Base-by-base conservation (phyloP, 2,329 filamentous ascomycete species). In the Periglandula ipomoeae region DNA sequence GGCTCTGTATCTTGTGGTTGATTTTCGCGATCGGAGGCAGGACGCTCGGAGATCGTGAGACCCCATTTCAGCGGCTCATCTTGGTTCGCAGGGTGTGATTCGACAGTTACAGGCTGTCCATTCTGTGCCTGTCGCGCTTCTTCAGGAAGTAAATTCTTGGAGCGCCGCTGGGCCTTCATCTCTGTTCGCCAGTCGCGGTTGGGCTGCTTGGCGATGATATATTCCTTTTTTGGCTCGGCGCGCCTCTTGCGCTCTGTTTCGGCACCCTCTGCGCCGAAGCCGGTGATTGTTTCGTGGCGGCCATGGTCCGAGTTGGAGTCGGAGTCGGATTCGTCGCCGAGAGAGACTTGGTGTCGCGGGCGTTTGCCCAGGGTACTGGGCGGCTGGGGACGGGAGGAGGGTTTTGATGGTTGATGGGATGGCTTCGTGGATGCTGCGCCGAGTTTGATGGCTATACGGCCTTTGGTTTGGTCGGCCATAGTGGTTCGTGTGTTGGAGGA, bases 171-270 rank as follows among this genome's bases (percentile, higher is more conserved):
- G 52, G 72, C 73, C 53, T 70, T 70, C 52, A 69, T 66, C 50
- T 81, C 77, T 50, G 73, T 70, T 57, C 75, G 72, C 81, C 81
- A 84, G 66, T 85, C 78, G 47, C 75, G 71, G 63, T 85, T 86
- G 53, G 69, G 66, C 57, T 76, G 70, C 35, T 67, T 67, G 26
- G 72, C 68, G 54, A 88, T 87, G 17, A 86, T 68, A 40, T 80
- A 69, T 7, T 72, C 56, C 51, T 62, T 65, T 51, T 63, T 63
- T 30, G 56, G 53, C n/a, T 54, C 54, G 44, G 55, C 52, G 22
- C 58, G 63, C 51, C 39, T 68, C 62, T 53, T 63, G 55, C 53
- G 61, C 52, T 61, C 76, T 68, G 55, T 65, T 53, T 68, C 66
- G 13, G 65, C 64, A 9, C 65, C 65, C 11, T 76, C 73, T 23